Evolutionary conservation across 345 rosid genomes (phyloP).

Genomic region (Brassica juncea): DNA sequence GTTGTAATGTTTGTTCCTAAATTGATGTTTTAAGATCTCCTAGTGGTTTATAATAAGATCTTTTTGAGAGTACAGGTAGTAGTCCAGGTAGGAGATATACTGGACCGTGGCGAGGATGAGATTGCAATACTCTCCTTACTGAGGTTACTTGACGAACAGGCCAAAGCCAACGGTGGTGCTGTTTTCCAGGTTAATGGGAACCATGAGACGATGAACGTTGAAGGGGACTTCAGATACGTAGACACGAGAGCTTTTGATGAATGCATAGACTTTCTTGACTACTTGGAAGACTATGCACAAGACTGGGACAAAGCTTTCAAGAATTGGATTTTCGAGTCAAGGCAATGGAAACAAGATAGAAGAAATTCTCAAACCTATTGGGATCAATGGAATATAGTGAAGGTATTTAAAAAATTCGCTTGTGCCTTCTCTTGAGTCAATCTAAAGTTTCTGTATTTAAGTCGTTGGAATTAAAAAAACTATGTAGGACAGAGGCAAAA

Average conservation of each 20-base stretch:
- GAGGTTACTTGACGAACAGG: slow-evolving; percentile 70
- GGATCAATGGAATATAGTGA: slow-evolving; percentile 77
- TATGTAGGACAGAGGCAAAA: slow-evolving; percentile 97
- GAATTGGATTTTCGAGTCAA: slow-evolving; percentile 57
- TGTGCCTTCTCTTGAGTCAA: background rate
- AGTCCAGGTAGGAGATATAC: slow-evolving; percentile 87
- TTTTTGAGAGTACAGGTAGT: slow-evolving; percentile 49
- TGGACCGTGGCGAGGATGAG: slow-evolving; percentile 90
- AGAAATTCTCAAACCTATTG: slow-evolving; percentile 55
- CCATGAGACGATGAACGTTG: slow-evolving; percentile 93
- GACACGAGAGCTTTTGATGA: slow-evolving; percentile 79
- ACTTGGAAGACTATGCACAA: slow-evolving; percentile 53
- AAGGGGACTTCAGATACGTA: slow-evolving; percentile 87
- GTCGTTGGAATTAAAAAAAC: slow-evolving; percentile 24
- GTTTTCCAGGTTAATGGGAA: slow-evolving; percentile 97
- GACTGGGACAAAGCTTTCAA: slow-evolving; percentile 77
- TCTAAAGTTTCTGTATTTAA: background rate
- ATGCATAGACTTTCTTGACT: slow-evolving; percentile 67
- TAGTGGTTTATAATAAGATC: background rate
- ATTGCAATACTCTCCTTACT: slow-evolving; percentile 80
- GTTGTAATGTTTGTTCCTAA: background rate
- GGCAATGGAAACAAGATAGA: slow-evolving; percentile 52
- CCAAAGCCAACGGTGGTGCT: slow-evolving; percentile 84
- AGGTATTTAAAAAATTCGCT: slow-evolving; percentile 53
- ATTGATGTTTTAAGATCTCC: background rate